These are phyloP conservation scores for Alternaria sp. DNA, from an alignment of 2,329 filamentous ascomycete species.

Conservation along the genomic window DNA sequence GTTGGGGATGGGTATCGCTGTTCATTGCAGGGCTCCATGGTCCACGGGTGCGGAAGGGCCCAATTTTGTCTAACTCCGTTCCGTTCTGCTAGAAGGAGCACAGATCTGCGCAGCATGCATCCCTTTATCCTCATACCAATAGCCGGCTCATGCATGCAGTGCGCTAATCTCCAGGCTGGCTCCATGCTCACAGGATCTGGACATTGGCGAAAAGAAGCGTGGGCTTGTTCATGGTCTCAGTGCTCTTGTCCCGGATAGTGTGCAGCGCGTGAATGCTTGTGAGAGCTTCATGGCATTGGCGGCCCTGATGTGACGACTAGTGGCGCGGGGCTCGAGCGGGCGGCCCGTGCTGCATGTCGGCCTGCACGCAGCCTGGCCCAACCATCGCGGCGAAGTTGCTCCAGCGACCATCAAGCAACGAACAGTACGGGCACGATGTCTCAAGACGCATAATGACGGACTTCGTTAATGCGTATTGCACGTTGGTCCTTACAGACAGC, in stretches of 20 bases:
- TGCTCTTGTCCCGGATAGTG: neutral
- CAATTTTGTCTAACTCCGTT: neutral
- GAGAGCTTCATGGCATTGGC: neutral
- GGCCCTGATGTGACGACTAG: neutral
- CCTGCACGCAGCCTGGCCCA: neutral
- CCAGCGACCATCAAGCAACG: neutral
- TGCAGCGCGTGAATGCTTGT: neutral
- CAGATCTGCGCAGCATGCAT: no score
- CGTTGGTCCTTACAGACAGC: neutral
- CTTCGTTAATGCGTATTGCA: neutral
- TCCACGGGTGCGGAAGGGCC: neutral
- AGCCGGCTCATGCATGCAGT: no score
- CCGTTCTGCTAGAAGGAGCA: no score
- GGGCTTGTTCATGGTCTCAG: neutral
- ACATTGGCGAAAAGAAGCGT: neutral
- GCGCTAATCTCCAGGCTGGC: no score
- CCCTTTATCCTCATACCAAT: no score
- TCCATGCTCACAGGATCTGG: neutral
- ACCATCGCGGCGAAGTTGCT: neutral
- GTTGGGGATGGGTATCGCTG: neutral
- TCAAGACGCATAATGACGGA: neutral
- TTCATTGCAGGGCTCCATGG: neutral
- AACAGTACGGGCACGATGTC: neutral
- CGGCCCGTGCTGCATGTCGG: neutral
- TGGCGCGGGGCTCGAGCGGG: neutral